Evolutionary conservation across 106 monocot species (phyloP).

Genomic region (Triglochin maritima): DNA sequence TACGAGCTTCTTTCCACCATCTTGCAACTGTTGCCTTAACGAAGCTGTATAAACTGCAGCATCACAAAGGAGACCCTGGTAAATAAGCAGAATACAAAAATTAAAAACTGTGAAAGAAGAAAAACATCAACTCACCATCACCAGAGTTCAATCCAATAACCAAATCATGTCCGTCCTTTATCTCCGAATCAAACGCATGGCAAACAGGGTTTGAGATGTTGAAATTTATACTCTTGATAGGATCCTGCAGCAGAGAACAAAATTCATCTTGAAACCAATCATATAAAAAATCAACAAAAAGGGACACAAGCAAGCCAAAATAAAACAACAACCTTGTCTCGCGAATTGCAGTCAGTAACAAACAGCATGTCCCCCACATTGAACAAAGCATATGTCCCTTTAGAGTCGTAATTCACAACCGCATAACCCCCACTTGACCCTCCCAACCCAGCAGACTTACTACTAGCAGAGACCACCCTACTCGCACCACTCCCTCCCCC

Average conservation of each 20-base stretch:
- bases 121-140: slow-evolving; percentile 44
- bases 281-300: slow-evolving; percentile 2
- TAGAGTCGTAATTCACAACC: slow-evolving; percentile 56
- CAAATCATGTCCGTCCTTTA: slow-evolving; percentile 94
- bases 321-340: slow-evolving; percentile 90
- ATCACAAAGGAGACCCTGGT: too few species aligned
- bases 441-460: slow-evolving; percentile 36
- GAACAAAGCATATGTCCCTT: slow-evolving; percentile 76
- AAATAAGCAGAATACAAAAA: too few species aligned
- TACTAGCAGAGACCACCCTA: slow-evolving; percentile 39
- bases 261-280: background rate
- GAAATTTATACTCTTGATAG: slow-evolving; percentile 78
- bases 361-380: slow-evolving; percentile 78
- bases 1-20: slow-evolving; percentile 5
- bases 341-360: slow-evolving; percentile 82
- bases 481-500: slow-evolving; percentile 61
- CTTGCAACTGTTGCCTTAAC: slow-evolving; percentile 6
- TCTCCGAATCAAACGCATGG: slow-evolving; percentile 80
- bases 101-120: background rate
- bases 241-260: too few species aligned
- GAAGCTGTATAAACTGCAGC: slow-evolving; percentile 35
- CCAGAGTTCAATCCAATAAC: slow-evolving; percentile 85
- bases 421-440: slow-evolving; percentile 29
- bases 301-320: slow-evolving; percentile 1
- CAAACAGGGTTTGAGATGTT: slow-evolving; percentile 70